A percentile compares a stretch with the other conserved stretches of the same genome.
phyloP scores from a whole-genome alignment of 139 green algal species.

The Chlorella sp. region DNA sequence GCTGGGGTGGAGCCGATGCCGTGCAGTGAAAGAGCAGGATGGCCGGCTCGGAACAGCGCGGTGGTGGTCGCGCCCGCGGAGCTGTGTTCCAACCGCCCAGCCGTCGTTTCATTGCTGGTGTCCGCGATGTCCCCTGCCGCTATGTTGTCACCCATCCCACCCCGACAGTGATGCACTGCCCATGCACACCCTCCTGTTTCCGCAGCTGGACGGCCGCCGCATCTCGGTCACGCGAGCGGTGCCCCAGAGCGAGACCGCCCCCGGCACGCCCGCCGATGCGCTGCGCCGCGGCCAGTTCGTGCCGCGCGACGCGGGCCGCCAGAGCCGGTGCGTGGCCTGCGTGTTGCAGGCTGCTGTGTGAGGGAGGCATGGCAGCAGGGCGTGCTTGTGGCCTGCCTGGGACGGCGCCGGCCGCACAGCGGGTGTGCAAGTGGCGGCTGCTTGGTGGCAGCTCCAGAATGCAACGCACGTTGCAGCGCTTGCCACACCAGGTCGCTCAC shows the following conservation, averaged over 20 bases:
- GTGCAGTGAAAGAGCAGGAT: too few relatives aligned
- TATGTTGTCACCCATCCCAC: too few relatives aligned
- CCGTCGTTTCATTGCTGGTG: too few relatives aligned
- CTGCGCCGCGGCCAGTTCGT: constrained; percentile 46
- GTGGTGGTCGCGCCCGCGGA: too few relatives aligned
- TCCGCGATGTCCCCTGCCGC: too few relatives aligned
- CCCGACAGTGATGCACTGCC: too few relatives aligned
- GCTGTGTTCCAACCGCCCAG: too few relatives aligned
- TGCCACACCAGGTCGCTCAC: not conserved
- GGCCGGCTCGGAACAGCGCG: too few relatives aligned
- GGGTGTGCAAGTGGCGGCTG: not conserved
- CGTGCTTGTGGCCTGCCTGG: not conserved
- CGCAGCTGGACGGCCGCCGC: constrained; percentile 66
- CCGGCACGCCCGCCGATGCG: constrained; percentile 69
- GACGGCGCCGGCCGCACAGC: not conserved
- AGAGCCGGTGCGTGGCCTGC: not conserved
- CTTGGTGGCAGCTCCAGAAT: constrained; percentile 12
- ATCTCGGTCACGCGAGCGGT: constrained; percentile 81
- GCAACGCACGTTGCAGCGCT: not conserved
- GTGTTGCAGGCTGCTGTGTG: not conserved
- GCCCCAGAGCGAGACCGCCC: constrained; percentile 70
- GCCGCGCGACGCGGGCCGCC: constrained; percentile 25
- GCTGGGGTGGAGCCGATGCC: too few relatives aligned
- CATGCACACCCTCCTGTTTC: too few relatives aligned
- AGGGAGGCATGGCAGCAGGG: not conserved